Evolutionary conservation across 768 basidiomycete genomes (phyloP).

Genomic region (Baorangia bicolor): DNA sequence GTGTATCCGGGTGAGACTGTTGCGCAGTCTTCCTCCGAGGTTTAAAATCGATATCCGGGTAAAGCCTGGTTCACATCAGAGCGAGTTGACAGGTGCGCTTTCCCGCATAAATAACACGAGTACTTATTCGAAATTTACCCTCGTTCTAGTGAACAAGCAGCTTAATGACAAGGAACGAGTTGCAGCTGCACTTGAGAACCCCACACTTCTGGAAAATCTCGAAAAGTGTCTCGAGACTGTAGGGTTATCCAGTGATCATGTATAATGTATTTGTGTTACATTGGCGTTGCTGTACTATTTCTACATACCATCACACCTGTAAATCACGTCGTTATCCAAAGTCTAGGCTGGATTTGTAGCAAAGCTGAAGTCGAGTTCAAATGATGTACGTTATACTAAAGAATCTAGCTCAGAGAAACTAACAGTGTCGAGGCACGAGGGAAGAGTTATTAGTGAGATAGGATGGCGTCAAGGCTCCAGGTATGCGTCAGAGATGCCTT

Average conservation of each 20-base stretch:
- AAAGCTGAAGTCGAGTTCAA: not conserved
- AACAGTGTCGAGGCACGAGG: too few relatives aligned
- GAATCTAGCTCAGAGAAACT: too few relatives aligned
- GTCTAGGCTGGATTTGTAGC: not conserved
- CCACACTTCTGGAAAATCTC: conserved; percentile 78
- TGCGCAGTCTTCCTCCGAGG: conserved; percentile 85
- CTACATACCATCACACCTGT: not conserved
- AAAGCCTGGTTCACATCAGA: conserved; percentile 94
- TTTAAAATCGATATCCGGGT: conserved; percentile 95
- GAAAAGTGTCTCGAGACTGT: conserved; percentile 68
- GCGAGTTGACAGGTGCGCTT: conserved; percentile 77
- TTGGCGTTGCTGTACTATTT: not conserved
- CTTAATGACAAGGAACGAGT: conserved; percentile 99
- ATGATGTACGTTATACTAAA: not conserved
- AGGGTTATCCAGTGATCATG: not conserved
- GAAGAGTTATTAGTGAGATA: not conserved
- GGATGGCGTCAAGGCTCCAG: not conserved
- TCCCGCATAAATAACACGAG: not conserved
- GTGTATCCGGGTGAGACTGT: conserved; percentile 90
- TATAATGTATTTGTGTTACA: conserved; percentile 6
- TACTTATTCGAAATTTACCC: not conserved
- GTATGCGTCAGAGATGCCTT: not conserved
- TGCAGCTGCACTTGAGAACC: conserved; percentile 94
- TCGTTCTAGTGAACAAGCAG: conserved; percentile 85
- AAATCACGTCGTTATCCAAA: not conserved